Evolutionary conservation across 495 filamentous ascomycete species (phyloP), one percentile per base, ranked within the genome.

Genomic region (Zalerion maritima): DNA sequence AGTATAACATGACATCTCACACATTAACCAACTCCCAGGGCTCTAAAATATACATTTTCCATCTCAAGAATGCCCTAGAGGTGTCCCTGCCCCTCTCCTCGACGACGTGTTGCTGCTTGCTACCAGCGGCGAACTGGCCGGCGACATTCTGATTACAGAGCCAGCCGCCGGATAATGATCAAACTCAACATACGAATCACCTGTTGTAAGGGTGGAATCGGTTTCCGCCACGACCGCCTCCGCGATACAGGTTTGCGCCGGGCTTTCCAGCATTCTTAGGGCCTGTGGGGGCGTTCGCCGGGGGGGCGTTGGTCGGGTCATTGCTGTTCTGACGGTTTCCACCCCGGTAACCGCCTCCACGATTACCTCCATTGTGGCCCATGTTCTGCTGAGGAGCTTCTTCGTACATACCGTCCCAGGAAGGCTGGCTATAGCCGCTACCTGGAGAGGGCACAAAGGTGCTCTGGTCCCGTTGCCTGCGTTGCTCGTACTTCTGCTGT

Each of bases 361-460:
- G 51, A 29, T 53, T 58, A 37, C 67, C 65, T 25, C 66, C 59
- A 25, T 58, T 46, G 14, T 67, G 66, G 27, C 68, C 28, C 32
- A 75, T 69, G 33, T 76, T 73, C 6, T 85, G 85, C 44, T 86
- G 84, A 14, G 91, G 91, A 1, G 93, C 84, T 49, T 94, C 89
- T 49, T 97, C 89, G 51, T 97, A 97, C 89, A 97, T 97, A 32
- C 89, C 89, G 52, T 97, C 89, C 87, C 89, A 96, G 14, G 77
- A 83, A 14, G 81, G 86, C 14, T 78, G 76, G 3, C 50, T 53
- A 31, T 38, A 43, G 6, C 40, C 38, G 10, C 38, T 34, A 27
- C 27, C 23, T 9, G n/a, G n/a, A n/a, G n/a, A n/a, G n/a, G n/a
- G 25, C 21, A 23, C 21, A 23, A 23, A 23, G 21, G 7, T 23